A percentile compares a stretch with the other conserved stretches of the same genome.
These are phyloP conservation scores for Diaporthe velutina DNA, from an alignment of 2,329 filamentous ascomycete genomes.

Conservation along the genomic window DNA sequence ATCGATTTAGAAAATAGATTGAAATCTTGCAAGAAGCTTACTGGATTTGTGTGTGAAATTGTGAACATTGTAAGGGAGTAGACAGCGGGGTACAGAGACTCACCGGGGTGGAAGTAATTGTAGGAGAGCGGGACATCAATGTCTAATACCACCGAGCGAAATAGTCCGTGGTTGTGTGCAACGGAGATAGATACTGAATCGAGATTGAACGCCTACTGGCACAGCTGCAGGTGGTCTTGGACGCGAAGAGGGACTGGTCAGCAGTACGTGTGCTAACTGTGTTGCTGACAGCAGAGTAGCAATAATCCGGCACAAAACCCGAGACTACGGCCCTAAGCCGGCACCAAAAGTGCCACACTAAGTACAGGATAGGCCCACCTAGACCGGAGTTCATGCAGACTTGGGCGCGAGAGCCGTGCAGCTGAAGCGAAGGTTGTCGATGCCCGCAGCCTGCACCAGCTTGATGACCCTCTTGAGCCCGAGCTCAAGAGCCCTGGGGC, in stretches of 20 bases:
- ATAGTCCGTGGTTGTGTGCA: background rate
- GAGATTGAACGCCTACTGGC: background rate
- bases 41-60: background rate
- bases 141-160: too few species aligned
- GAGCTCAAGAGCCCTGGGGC: slow-evolving; percentile 75
- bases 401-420: slow-evolving; percentile 53
- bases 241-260: background rate
- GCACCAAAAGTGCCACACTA: background rate
- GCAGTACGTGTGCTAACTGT: background rate
- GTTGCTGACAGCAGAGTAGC: background rate
- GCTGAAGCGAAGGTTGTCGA: slow-evolving; percentile 53
- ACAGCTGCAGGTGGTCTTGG: background rate
- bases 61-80: background rate
- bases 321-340: background rate
- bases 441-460: slow-evolving; percentile 49
- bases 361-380: background rate
- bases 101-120: background rate
- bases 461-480: slow-evolving; percentile 62
- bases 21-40: background rate
- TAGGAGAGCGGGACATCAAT: background rate
- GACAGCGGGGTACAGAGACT: background rate
- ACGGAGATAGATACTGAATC: background rate
- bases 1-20: background rate
- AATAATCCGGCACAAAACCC: background rate
- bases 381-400: background rate